A percentile compares a stretch with the other conserved stretches of the same genome.
These are phyloP conservation scores for Sporothrix euskadiensis DNA, from an alignment of 2,329 filamentous ascomycete species.

Conservation along the genomic window DNA sequence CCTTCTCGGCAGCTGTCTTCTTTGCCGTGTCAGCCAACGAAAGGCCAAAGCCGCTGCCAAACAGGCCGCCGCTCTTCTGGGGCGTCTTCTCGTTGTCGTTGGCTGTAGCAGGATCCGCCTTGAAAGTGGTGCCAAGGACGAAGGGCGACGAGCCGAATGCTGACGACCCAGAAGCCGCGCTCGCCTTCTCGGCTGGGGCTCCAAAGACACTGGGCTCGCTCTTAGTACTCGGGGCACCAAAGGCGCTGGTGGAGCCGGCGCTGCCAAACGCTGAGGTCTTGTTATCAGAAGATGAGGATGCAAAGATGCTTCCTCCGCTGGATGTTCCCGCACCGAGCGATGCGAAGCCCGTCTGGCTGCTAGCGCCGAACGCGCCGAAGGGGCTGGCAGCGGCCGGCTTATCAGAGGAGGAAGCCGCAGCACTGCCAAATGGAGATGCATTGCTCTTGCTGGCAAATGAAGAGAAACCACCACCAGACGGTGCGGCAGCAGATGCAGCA, in stretches of 20 bases:
- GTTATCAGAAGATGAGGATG: conserved; percentile 34
- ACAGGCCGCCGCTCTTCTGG: conserved; percentile 46
- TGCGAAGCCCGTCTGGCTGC: conserved; percentile 51
- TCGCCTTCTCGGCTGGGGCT: conserved; percentile 43
- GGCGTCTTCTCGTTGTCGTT: conserved; percentile 57
- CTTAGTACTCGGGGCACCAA: conserved; percentile 35
- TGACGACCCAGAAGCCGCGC: conserved; percentile 41
- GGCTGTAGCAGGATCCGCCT: conserved; percentile 61
- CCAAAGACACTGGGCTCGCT: conserved; percentile 45
- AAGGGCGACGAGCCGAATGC: conserved; percentile 59
- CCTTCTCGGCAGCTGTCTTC: conserved; percentile 42
- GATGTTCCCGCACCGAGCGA: conserved; percentile 44
- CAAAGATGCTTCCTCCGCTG: conserved; percentile 45
- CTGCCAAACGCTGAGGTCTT: conserved; percentile 41
- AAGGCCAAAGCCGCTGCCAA: conserved; percentile 62
- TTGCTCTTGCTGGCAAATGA: conserved; percentile 33
- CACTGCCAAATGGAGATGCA: conserved; percentile 33
- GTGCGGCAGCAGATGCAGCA: conserved; percentile 37
- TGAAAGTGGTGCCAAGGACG: conserved; percentile 68
- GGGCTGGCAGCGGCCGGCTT: conserved; percentile 27
- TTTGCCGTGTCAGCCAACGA: conserved; percentile 47
- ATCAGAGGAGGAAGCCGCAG: conserved; percentile 35
- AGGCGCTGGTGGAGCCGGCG: conserved; percentile 31
- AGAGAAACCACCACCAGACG: conserved; percentile 34
- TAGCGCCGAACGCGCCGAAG: conserved; percentile 33